Base-by-base conservation (phyloP, 169 alveolate species). In the Plasmodium knowlesi region DNA sequence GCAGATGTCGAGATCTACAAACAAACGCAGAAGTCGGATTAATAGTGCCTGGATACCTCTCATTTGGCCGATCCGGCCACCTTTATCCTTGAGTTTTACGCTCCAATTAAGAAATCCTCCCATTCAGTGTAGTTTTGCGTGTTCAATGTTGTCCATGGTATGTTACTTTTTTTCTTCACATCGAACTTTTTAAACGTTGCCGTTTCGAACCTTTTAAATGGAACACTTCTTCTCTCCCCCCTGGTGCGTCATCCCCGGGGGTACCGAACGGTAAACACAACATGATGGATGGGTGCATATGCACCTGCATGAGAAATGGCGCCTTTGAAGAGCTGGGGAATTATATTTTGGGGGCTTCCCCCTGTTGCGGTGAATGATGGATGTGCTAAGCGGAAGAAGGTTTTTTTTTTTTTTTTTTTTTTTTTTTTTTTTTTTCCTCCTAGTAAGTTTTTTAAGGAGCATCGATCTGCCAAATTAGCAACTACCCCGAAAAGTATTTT, bases 1-100 rank as follows among this genome's bases (percentile, higher is more conserved):
- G 83, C 46, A 86, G 93, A 86, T 70, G 86, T 86, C 70, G 93
- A 86, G 71, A 86, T 86, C 37, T 86, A 86, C 67, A 86, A 86
- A 32, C 93, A 86, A 4, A 86, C 93, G 30, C 32, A 50, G 28
- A 86, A 86, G 50, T 28, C 93, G 5, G 93, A 86, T 50, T 82
- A 16, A 12, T 3, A 10, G n/a, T 10, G 14, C 3, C 54, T 43
- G 54, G n/a, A 43, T 10, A 5, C n/a, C 54, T 43, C 5, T n/a
- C 54, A 43, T 43, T 43, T n/a, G n/a, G n/a, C 54, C 54, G 4
- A 43, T n/a, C 54, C 5, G 54, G n/a, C n/a, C 54, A 2, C 3
- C 4, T 43, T 43, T 3, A 10, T 50, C 25, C 8, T 39, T 39
- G 39, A 46, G 14, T 50, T 46, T 12, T 16, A 16, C 61, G 25